Percentiles rank a stretch among this genome's conserved stretches.
phyloP scores from a whole-genome alignment of 495 filamentous ascomycete genomes.

The Xylaria telfairii region DNA sequence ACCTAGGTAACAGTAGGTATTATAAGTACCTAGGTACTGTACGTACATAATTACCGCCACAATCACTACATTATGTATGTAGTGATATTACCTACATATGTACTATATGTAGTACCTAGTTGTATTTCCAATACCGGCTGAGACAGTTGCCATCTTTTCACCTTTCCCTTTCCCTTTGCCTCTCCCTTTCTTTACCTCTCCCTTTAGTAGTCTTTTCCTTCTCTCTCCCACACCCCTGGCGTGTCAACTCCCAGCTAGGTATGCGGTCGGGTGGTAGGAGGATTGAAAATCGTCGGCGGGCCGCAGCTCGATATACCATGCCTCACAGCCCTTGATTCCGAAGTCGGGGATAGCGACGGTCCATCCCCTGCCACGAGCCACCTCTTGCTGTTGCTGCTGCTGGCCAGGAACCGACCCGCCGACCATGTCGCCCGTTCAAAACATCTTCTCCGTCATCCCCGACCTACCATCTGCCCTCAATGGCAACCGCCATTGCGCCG shows the following conservation, averaged over 20 bases:
- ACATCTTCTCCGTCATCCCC: constrained; percentile 42
- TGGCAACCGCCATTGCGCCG: constrained; percentile 14
- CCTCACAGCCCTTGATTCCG: not conserved
- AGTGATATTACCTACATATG: no score
- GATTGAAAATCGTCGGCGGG: not conserved
- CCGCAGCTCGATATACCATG: constrained; percentile 18
- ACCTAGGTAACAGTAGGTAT: no score
- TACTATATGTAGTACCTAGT: no score
- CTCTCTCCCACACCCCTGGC: not conserved
- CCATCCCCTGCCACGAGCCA: not conserved
- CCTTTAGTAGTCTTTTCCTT: no score
- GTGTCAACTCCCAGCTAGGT: no score
- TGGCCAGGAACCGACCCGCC: not conserved
- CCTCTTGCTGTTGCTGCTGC: not conserved
- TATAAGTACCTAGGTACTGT: no score
- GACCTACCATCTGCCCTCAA: constrained; percentile 35
- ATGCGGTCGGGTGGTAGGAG: not conserved
- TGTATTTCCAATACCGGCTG: no score
- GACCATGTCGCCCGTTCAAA: constrained; percentile 38
- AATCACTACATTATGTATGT: no score
- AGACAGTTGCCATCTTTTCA: no score
- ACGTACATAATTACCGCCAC: no score
- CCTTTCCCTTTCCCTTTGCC: no score
- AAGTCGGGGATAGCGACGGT: constrained; percentile 11
- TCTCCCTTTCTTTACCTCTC: not conserved